Conservation (phyloP, 2,329 filamentous ascomycete genomes). For the Nigrospora sphaerica region DNA sequence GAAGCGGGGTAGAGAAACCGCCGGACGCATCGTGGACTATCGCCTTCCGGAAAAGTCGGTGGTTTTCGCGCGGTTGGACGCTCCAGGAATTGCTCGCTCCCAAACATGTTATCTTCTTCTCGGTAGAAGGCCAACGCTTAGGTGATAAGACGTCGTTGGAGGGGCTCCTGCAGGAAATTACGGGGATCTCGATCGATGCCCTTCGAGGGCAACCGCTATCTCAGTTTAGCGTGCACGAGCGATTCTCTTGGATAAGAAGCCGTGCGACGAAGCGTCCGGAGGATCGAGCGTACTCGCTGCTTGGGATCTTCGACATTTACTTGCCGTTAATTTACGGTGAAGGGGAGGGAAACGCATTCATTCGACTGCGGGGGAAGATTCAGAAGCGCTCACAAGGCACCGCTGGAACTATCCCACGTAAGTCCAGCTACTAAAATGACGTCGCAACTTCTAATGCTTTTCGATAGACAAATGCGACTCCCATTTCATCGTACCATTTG, state of each 20-base stretch:
- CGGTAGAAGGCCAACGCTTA: not conserved
- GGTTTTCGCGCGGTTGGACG: not conserved
- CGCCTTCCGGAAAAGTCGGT: not conserved
- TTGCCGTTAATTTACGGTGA: not conserved
- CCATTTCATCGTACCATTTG: too few species aligned
- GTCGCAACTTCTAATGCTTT: too few species aligned
- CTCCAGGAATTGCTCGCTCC: not conserved
- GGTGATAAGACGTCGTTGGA: not conserved
- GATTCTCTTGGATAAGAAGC: not conserved
- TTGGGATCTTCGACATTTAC: not conserved
- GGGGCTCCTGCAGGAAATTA: not conserved
- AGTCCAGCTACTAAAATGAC: too few species aligned
- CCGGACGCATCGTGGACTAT: not conserved
- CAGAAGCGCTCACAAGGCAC: not conserved
- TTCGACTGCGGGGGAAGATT: constrained; percentile 7
- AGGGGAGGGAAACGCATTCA: not conserved
- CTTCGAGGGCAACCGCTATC: not conserved
- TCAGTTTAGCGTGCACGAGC: not conserved
- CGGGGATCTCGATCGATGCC: not conserved
- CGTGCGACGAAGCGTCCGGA: not conserved
- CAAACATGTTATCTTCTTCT: not conserved
- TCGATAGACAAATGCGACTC: too few species aligned
- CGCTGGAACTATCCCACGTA: too few species aligned
- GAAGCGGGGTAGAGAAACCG: not conserved
- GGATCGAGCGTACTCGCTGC: not conserved